Evolutionary conservation across 352 stramenopile species (phyloP).

Genomic region (Pythium oligandrum): DNA sequence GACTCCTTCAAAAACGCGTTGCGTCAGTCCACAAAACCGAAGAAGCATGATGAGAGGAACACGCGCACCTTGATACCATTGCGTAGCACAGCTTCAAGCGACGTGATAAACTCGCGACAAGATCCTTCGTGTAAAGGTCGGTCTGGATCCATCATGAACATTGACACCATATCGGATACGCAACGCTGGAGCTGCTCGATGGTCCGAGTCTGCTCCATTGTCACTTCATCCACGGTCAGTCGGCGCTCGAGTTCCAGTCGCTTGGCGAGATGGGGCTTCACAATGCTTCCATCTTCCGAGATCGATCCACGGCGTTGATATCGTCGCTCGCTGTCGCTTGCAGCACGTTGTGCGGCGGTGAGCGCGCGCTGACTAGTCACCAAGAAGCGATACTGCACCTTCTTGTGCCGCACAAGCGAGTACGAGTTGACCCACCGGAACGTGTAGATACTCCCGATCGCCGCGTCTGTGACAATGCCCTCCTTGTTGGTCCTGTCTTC

Average conservation of each 20-base stretch:
- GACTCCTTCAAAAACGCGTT: constrained; percentile 21
- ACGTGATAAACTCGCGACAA: constrained; percentile 46
- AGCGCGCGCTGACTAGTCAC: constrained; percentile 34
- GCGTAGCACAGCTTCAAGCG: constrained; percentile 57
- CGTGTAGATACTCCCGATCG: constrained; percentile 35
- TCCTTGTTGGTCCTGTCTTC: constrained; percentile 18
- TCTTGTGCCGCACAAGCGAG: constrained; percentile 65
- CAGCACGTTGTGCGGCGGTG: constrained; percentile 41
- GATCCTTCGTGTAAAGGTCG: constrained; percentile 71
- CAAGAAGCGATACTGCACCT: constrained; percentile 52
- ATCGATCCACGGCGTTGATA: neutral
- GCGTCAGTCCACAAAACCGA: too few relatives aligned
- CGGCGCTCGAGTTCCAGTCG: constrained; percentile 30
- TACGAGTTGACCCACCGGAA: constrained; percentile 78
- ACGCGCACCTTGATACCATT: constrained; percentile 51
- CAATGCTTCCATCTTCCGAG: constrained; percentile 12
- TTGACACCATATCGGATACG: constrained; percentile 65
- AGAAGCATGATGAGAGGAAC: too few relatives aligned
- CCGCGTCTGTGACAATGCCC: constrained; percentile 25
- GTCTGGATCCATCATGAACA: constrained; percentile 67
- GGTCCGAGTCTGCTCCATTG: constrained; percentile 19
- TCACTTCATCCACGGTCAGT: constrained; percentile 18
- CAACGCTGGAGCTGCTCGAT: constrained; percentile 30
- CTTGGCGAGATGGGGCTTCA: constrained; percentile 33
- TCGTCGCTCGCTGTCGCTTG: constrained; percentile 34